Evolutionary conservation across 2,329 filamentous ascomycete genomes (phyloP), one percentile per base, ranked within the genome.

Genomic region (Cladophialophora yegresii): DNA sequence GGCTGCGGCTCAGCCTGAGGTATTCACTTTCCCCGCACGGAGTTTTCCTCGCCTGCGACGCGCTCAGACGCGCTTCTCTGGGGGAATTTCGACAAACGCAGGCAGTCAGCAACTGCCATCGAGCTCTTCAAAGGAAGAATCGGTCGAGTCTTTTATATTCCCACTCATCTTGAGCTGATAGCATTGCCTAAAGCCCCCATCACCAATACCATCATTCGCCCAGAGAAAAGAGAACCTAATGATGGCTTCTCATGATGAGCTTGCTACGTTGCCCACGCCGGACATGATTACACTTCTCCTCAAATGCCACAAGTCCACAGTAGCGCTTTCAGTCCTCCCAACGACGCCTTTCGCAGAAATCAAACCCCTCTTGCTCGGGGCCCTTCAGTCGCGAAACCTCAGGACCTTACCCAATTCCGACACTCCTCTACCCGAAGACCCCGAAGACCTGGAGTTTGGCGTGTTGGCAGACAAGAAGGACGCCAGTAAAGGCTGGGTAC

Each of bases 291-390:
- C 89, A 9, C 78, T 93, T 61, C 84, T 87, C 65, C 87, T 93
- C 78, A 92, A 91, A 76, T 84, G 89, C 74, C 87, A 89, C 73
- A 85, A 86, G 63, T 84, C 87, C 71, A 92, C 89, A 3, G 81
- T 92, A 68, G 85, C 90, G 71, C 80, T 92, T 63, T 87, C 89
- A 67, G 82, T 89, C 53, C 82, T 86, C 45, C 78, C 86, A 4
- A 77, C 83, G 13, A 82, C 83, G 45, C 76, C 85, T 10, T 65
- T 72, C 47, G 77, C 80, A 16, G 76, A 80, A 1, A 78, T 90
- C 64, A 86, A 86, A 62, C 71, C 79, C 20, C 82, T 86, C 22
- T 83, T 93, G 1, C 77, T 90, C 20, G 76, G 79, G 0, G 78
- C 85, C 10, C 77, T 92, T 1, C 73, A 77, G 55, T 76, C 80